phyloP scores from a whole-genome alignment of 192 early-diverging fungal species.

The Powellomyces hirtus region DNA sequence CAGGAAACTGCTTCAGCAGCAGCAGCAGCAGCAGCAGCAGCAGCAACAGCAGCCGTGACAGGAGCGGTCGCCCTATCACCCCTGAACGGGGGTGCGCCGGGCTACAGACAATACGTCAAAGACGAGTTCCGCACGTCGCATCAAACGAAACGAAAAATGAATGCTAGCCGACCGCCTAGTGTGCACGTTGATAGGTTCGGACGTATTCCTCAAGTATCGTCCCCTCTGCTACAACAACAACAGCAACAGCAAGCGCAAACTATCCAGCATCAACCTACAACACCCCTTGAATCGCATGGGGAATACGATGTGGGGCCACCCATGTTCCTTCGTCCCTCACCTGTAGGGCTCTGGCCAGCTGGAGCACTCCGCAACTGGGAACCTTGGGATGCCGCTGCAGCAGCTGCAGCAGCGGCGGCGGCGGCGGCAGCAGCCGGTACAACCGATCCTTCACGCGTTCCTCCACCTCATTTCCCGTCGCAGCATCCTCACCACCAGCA shows the following conservation, averaged over 20 bases:
- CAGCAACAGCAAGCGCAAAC: conserved; percentile 14
- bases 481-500: no score
- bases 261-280: no score
- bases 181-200: conserved; percentile 12
- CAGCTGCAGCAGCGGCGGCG: no score
- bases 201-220: background rate
- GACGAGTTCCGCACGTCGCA: conserved; percentile 8
- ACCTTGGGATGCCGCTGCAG: no score
- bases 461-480: no score
- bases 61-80: background rate
- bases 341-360: no score
- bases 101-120: conserved; percentile 9
- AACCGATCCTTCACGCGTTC: no score
- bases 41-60: background rate
- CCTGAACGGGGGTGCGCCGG: background rate
- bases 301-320: no score
- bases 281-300: no score
- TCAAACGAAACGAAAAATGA: conserved; percentile 5
- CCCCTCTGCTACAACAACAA: background rate
- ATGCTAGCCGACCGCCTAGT: conserved; percentile 10
- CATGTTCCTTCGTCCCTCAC: no score
- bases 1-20: background rate
- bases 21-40: background rate
- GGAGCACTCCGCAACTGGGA: no score
- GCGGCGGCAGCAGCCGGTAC: no score